Evolutionary conservation across 371 early-diverging fungal species (phyloP), one percentile per base, ranked within the genome.

Genomic region (Fennellomyces sp.): DNA sequence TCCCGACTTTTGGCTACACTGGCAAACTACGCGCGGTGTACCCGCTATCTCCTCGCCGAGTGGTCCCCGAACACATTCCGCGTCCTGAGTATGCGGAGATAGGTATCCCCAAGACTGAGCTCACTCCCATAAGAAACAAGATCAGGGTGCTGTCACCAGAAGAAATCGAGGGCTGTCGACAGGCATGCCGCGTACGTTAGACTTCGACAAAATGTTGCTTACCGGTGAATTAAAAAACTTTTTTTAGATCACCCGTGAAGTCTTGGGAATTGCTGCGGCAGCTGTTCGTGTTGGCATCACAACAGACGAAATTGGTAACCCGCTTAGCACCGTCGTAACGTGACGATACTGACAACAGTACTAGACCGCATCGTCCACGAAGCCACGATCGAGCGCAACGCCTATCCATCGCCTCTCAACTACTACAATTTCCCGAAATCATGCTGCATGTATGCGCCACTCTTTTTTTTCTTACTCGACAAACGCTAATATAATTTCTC

Each of bases 391-490:
- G 91, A 88, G 58, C 88, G 94, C 27, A 87, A 89, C 31, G 88
- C 88, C 3, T 98, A 98, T 72, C 99, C 99, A 41, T 97, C 97
- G 2, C 95, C 97, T n/a, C 76, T 97, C 47, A 96, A 97, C 81
- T 97, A 97, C 80, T 81, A 92, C 75, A 82, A 89, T 33, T 97
- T 95, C 71, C 96, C 97, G 8, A 93, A 94, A 71, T 91, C 95
- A 8, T 87, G 91, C 63, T 97, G 97, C 86, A 96, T 93, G 61
- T 90, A 88, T 69, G 87, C 91, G n/a, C n/a, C n/a, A 52, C 30
- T 25, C 29, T 21, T 28, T 42, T 21, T 30, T n/a, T 31, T n/a
- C n/a, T n/a, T n/a, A n/a, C n/a, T n/a, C n/a, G n/a, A n/a, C n/a
- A n/a, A n/a, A n/a, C n/a, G n/a, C n/a, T n/a, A n/a, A n/a, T n/a